A percentile compares a stretch with the other conserved stretches of the same genome.
phyloP scores from a whole-genome alignment of 805 yeast genomes.

The Candida rishiriensis region DNA sequence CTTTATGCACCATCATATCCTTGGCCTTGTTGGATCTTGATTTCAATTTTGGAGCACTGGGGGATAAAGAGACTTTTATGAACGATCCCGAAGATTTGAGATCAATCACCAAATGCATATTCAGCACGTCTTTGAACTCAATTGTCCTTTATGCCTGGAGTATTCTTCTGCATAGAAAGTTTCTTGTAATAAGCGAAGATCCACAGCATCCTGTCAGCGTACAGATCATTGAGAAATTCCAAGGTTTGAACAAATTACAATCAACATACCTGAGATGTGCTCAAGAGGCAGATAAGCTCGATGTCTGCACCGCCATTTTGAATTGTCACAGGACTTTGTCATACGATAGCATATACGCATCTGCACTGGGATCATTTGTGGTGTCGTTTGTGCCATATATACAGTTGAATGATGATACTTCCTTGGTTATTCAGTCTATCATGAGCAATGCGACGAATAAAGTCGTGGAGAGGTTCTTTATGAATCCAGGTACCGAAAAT shows the following conservation, averaged over 20 bases:
- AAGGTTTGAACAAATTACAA: constrained; percentile 18
- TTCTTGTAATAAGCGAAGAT: constrained; percentile 33
- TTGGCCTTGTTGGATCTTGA: constrained; percentile 55
- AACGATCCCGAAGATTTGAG: constrained; percentile 37
- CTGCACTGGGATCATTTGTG: constrained; percentile 43
- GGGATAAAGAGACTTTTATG: constrained; percentile 35
- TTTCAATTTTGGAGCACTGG: constrained; percentile 39
- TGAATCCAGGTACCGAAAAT: constrained; percentile 38
- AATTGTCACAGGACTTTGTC: constrained; percentile 38
- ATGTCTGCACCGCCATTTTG: constrained; percentile 43
- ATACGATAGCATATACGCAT: constrained; percentile 48
- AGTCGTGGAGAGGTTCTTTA: constrained; percentile 41
- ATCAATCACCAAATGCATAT: constrained; percentile 15
- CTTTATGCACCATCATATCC: constrained; percentile 45
- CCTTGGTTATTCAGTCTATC: constrained; percentile 38
- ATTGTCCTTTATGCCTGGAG: constrained; percentile 65
- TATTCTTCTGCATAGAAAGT: constrained; percentile 50
- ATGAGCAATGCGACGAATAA: constrained; percentile 41
- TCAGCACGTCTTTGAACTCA: constrained; percentile 37
- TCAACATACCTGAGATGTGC: constrained; percentile 33
- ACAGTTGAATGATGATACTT: constrained; percentile 40
- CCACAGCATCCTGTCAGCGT: constrained; percentile 23
- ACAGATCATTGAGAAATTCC: constrained; percentile 16
- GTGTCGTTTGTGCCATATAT: constrained; percentile 46
- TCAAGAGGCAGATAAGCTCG: constrained; percentile 32